Percentiles rank a stretch among this genome's conserved stretches.
These are phyloP conservation scores for Fraxinus sp. DNA, from an alignment of 305 asterid species.

Conservation along the genomic window DNA sequence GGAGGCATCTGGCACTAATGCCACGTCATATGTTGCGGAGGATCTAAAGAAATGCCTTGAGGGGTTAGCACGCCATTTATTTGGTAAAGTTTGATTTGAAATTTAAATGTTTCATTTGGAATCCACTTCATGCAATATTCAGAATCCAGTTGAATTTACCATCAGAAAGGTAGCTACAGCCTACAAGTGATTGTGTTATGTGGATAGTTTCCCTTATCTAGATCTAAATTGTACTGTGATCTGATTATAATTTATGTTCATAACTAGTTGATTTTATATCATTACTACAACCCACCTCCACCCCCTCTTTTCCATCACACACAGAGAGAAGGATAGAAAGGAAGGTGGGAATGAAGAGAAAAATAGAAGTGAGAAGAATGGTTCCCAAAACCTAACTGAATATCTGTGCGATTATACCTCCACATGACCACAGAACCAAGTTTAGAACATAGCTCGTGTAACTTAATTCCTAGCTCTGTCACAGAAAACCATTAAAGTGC, in stretches of 20 bases:
- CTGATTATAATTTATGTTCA: neutral
- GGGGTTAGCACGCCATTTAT: conserved; percentile 89
- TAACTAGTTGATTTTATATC: neutral
- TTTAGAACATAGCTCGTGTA: neutral
- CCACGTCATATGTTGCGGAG: conserved; percentile 69
- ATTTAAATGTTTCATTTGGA: neutral
- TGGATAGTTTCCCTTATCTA: neutral
- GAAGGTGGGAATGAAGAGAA: neutral
- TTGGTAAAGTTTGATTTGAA: conserved; percentile 48
- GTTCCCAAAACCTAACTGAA: neutral
- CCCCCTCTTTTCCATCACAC: neutral
- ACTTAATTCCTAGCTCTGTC: conserved; percentile 1
- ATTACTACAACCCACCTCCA: neutral
- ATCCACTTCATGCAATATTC: neutral
- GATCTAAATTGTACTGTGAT: neutral
- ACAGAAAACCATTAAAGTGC: neutral
- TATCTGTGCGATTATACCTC: conserved; percentile 12
- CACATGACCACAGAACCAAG: neutral
- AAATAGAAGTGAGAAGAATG: conserved; percentile 1
- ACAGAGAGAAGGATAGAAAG: neutral
- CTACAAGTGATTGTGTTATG: neutral
- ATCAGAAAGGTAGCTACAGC: neutral
- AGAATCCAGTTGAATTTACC: neutral
- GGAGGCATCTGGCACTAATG: conserved; percentile 71
- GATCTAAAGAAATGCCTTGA: conserved; percentile 90